These are phyloP conservation scores for Cochlearia excelsa DNA, from an alignment of 345 rosid species.

Conservation along the genomic window DNA sequence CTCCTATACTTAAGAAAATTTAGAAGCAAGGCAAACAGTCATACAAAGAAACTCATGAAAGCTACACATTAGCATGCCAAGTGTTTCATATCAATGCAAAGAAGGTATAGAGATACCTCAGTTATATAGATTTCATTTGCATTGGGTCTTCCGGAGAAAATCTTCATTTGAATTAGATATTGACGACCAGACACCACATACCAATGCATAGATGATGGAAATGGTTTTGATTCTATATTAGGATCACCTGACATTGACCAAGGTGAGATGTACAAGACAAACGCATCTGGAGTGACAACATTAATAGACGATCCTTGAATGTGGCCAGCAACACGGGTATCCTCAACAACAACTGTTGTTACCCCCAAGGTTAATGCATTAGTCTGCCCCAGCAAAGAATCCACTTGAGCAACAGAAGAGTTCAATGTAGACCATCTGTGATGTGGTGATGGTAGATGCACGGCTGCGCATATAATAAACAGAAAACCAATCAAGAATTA, in stretches of 20 bases:
- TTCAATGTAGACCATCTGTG: conserved; percentile 75
- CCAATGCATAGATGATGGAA: conserved; percentile 65
- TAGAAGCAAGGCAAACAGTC: background rate
- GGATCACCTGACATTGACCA: conserved; percentile 58
- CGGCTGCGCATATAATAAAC: conserved; percentile 53
- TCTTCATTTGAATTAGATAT: conserved; percentile 68
- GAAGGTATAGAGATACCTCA: conserved; percentile 47
- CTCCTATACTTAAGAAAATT: conserved; percentile 13
- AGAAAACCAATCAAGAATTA: conserved; percentile 26
- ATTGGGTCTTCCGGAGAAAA: conserved; percentile 63
- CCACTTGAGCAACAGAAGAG: conserved; percentile 70
- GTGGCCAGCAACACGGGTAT: conserved; percentile 90
- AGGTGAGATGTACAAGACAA: conserved; percentile 53
- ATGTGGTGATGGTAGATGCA: conserved; percentile 72
- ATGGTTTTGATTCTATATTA: conserved; percentile 47
- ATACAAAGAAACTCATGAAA: conserved; percentile 9
- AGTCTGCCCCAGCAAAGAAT: conserved; percentile 52
- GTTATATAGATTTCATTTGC: conserved; percentile 75
- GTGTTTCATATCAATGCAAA: conserved; percentile 2
- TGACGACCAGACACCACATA: conserved; percentile 67
- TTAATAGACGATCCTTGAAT: conserved; percentile 72
- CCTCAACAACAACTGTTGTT: conserved; percentile 73
- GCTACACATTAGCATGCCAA: conserved; percentile 18
- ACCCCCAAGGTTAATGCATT: conserved; percentile 64
- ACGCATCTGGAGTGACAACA: conserved; percentile 71